Conservation (phyloP, 306 rosid species). For the Prunus salicina region DNA sequence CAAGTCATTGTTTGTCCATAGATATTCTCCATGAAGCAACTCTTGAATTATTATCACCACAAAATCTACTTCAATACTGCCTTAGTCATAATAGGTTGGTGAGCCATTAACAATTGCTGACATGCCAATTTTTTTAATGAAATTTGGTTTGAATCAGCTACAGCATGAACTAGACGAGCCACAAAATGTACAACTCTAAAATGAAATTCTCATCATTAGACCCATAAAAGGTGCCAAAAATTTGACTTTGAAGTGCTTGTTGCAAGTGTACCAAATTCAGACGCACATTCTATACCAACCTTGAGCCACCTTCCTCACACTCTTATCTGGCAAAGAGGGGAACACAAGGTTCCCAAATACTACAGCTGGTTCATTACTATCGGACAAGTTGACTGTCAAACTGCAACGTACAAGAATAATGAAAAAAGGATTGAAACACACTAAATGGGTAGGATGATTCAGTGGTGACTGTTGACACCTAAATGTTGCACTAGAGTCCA, state of each 20-base stretch:
- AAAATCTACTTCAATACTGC: not conserved
- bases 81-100: not conserved
- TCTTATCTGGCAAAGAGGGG: not conserved
- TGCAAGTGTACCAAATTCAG: not conserved
- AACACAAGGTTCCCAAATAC: not conserved
- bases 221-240: not conserved
- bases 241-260: not conserved
- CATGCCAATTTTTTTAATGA: not conserved
- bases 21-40: not conserved
- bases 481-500: not conserved
- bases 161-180: not conserved
- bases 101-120: not conserved
- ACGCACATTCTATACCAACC: not conserved
- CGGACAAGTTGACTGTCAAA: not conserved
- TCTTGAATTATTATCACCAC: not conserved
- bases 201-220: not conserved
- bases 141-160: not conserved
- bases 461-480: not conserved
- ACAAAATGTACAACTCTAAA: not conserved
- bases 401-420: not conserved
- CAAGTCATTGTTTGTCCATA: not conserved
- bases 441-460: not conserved
- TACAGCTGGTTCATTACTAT: not conserved
- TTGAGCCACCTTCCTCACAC: not conserved
- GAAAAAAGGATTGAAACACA: not conserved